Base-by-base conservation (phyloP, 768 basidiomycete species). In the Trametes elegans region DNA sequence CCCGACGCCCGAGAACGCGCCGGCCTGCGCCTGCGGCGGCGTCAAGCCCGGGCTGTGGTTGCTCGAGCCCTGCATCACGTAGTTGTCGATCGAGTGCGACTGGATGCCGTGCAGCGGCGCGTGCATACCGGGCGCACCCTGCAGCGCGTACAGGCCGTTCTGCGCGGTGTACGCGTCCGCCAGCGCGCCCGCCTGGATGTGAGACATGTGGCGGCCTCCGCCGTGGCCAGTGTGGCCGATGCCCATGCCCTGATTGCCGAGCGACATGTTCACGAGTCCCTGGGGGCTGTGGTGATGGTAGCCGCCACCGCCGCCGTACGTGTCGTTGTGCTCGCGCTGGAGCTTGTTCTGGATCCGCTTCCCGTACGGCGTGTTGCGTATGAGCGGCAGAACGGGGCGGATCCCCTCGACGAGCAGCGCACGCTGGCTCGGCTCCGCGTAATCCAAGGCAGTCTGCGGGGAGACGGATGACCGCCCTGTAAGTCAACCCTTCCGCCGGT, bases 291-390 rank as follows among this genome's bases (percentile, higher is more conserved):
- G 78, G 66, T 83, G 79, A 67, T 83, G 84, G 51, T 79, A 77
- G 11, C 62, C 62, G 14, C 61, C 62, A 24, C 59, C 63, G 34
- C 71, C 67, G 42, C 79, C 77, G 57, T 78, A 86, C 51, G 75
- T 79, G 62, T 90, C 89, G 73, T 88, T 79, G 61, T 65, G 90
- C 73, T 96, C 94, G 54, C 96, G 91, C 73, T 97, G 95, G 49
- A 98, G 77, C 74, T 98, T 98, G 77, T 94, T 95, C 73, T 98
- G 96, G 66, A 99, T 99, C 39, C 97, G 87, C 77, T 99, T 99
- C 63, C 97, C 97, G 64, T 99, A 99, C 7, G 97, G 97, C 9
- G 97, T 99, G 74, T 99, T 99, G 66, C 97, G 90, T 68, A 99
- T 99, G 64, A 98, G 80, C 2, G 97, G 97, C 23, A 99, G 80